Evolutionary conservation across 1,284 basidiomycete species (phyloP), one percentile per base, ranked within the genome.

Genomic region (Ganoderma leucocontextum): DNA sequence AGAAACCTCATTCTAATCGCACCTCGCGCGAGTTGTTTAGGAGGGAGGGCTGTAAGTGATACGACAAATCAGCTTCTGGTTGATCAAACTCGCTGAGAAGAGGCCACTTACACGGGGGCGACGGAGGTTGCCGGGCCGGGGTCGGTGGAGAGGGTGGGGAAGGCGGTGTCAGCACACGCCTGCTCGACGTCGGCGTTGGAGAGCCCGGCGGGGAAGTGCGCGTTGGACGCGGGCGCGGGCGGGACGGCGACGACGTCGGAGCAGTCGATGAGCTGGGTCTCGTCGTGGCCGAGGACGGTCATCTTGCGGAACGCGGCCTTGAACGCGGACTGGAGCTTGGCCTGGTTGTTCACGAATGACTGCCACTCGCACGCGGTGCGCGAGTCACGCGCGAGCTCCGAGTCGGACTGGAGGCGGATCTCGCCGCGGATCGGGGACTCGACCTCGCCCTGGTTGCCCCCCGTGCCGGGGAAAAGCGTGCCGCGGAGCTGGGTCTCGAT

Each of bases 331-430:
- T 72, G 70, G 71, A 79, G 74, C 70, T 75, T 75, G 10, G 70
- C 67, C 74, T 79, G 77, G 72, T 79, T 75, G 75, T 77, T 66
- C 68, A 78, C 73, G 67, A 77, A 76, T 38, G 72, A 73, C 69
- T 80, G 78, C 78, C 78, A 80, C 63, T 73, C 71, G 74, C 78
- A 80, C 19, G 75, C 71, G 9, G 78, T 79, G 63, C 76, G 72
- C 19, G 65, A 69, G 70, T 74, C 69, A 42, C 73, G 72, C 13
- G 74, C 73, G 49, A 75, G 72, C 70, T 71, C 70, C n/a, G 67
- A 72, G 73, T 80, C 78, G 47, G 78, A 79, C 65, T 73, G 75
- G 19, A 80, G 75, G 60, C 78, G 77, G 42, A 79, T 44, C 69
- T 75, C 78, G 35, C 76, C 75, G 8, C 25, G 59, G 29, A 76